Evolutionary conservation across 805 yeast genomes (phyloP).

Genomic region (Kodamaea neixiangensis): DNA sequence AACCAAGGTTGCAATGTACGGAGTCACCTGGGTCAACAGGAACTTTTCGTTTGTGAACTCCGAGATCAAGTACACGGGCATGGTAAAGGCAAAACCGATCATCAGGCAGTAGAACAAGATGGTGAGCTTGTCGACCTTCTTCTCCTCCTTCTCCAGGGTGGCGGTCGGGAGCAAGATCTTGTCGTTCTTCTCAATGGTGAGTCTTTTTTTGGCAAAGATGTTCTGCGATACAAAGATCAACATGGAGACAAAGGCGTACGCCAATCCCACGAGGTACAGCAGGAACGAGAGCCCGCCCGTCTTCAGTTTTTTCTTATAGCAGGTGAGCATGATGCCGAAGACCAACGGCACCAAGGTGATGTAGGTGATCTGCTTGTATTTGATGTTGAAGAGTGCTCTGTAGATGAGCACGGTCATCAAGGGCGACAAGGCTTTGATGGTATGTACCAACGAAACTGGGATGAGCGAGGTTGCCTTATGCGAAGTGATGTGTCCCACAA

Average conservation of each 20-base stretch:
- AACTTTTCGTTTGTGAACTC: conserved; percentile 42
- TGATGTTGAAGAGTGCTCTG: conserved; percentile 56
- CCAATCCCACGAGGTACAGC: conserved; percentile 39
- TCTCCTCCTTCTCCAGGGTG: conserved; percentile 18
- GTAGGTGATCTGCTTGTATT: conserved; percentile 68
- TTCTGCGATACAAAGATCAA: conserved; percentile 75
- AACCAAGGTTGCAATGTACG: conserved; percentile 40
- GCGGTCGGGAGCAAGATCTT: conserved; percentile 25
- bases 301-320: conserved; percentile 48
- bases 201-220: conserved; percentile 73
- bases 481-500: conserved; percentile 85
- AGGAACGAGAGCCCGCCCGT: conserved; percentile 12
- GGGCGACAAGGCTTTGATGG: conserved; percentile 91
- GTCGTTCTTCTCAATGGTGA: conserved; percentile 47
- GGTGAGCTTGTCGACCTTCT: conserved; percentile 67
- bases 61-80: conserved; percentile 63
- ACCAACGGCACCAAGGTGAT: conserved; percentile 77
- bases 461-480: conserved; percentile 90
- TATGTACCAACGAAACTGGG: conserved; percentile 94
- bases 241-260: conserved; percentile 57
- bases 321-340: conserved; percentile 80
- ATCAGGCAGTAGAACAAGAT: conserved; percentile 71
- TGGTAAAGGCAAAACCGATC: conserved; percentile 65
- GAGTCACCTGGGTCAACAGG: conserved; percentile 33
- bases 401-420: conserved; percentile 83